Base-by-base conservation (phyloP, 2,329 filamentous ascomycete genomes). In the Xylariaceae sp. region DNA sequence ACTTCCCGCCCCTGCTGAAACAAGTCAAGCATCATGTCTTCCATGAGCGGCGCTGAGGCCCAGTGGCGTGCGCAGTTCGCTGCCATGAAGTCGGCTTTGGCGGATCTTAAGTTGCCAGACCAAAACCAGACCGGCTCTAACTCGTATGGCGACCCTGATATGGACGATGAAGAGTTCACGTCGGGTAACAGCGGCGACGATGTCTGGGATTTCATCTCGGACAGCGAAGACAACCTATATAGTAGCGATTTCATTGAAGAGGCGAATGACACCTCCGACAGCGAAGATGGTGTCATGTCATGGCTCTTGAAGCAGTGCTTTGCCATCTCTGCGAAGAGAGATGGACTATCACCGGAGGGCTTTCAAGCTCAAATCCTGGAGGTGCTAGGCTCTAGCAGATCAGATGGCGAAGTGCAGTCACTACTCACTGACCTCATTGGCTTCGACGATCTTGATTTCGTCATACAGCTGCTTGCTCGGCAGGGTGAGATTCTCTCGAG, bases 141-240 rank as follows among this genome's bases (percentile, higher is more conserved):
- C 15, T 76, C 81, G 10, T 81, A 86, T 56, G 75, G 87, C 41
- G 79, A 87, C 49, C 75, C 87, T 54, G 86, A 89, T 62, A 85
- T 90, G 7, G 87, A 90, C 39, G 78, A 82, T 35, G 78, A 79
- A 34, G 77, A 76, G 10, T 79, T 80, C 64, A 80, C 78, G 1
- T 82, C 81, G 1, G 83, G 83, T 4, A 84, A 82, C 49, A 85
- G 82, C 15, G 83, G 84, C 4, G 89, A 93, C 60, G 92, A 97
- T 74, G 87, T 97, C 8, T 97, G 93, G 93, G 92, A 97, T 72
- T 86, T 95, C 60, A 90, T 96, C 69, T 91, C 87, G 60, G 88
- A 92, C 54, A 82, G 82, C 53, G 87, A 88, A 23, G 84, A 85
- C 17, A 87, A 87, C 58, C 79, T 74, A 9, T 77, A 82, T 71